Evolutionary conservation across 495 filamentous ascomycete species (phyloP), one percentile per base, ranked within the genome.

Genomic region (Ramalina peruviana): DNA sequence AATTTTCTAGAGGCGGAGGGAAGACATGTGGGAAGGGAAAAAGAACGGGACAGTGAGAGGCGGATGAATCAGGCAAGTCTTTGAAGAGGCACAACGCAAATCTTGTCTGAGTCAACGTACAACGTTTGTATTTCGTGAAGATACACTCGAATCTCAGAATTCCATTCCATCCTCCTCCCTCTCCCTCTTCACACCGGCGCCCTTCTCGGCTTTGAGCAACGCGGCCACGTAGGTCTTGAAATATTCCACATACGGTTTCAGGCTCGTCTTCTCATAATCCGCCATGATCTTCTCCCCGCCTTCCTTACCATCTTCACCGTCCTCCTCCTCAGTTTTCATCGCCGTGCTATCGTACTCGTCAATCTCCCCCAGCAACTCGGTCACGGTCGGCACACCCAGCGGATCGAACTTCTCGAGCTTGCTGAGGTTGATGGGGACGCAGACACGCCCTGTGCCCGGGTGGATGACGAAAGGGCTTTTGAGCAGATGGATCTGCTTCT

Each of bases 381-480:
- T 84, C 25, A 95, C 87, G 4, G 87, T 97, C 6, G 92, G 92
- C 42, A 96, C 90, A 5, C 67, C 68, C 7, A 92, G 67, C 21
- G 92, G 92, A 58, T 97, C 87, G 55, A 98, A 98, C 2, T 79
- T 71, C 37, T 92, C 85, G 39, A 50, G 80, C 64, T 19, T 72
- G 61, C 69, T 64, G 13, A 75, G 70, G 60, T 95, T 85, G 58
- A 98, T 96, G 11, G 92, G 92, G 43, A 98, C 93, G 67, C 92
- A 98, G 19, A 98, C 82, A 46, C 88, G 69, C 0, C 90, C 93
- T 1, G 93, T 98, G 6, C 85, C 86, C 0, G 92, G 92, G 69
- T 98, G 92, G 27, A 98, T 81, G 49, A 94, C 90, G 56, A 98
- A 98, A 3, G 92, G 92, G 53, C 79, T 85, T 61, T 98, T 98